Conservation (phyloP, 1,139 yeast genomes). For the Geotrichum phurueaensis region DNA sequence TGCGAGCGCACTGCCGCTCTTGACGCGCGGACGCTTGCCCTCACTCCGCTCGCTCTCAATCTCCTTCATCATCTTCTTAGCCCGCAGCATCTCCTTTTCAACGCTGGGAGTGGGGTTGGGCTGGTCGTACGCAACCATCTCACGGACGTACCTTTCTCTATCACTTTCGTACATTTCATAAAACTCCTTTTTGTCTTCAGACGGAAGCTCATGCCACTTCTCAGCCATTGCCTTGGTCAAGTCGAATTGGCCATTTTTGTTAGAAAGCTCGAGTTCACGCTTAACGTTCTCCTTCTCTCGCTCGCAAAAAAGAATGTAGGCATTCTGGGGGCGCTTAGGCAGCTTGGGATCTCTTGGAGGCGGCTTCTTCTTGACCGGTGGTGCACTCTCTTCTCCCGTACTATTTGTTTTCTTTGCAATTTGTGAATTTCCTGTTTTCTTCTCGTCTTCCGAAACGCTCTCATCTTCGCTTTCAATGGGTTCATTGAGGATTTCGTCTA, state of each 20-base stretch:
- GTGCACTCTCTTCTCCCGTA: conserved; percentile 1
- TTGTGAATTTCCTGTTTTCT: conserved; percentile 7
- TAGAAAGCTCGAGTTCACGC: conserved; percentile 44
- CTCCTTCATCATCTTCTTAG: conserved; percentile 26
- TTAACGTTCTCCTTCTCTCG: conserved; percentile 70
- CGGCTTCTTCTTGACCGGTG: conserved; percentile 18
- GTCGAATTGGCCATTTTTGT: conserved; percentile 52
- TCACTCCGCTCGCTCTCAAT: conserved; percentile 17
- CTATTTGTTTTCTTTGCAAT: conserved; percentile 13
- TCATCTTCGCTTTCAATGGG: conserved; percentile 9
- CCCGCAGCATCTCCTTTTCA: conserved; percentile 27
- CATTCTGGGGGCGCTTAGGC: conserved; percentile 87
- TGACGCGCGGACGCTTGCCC: neutral
- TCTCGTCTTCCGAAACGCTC: conserved; percentile 13
- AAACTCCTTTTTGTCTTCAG: conserved; percentile 67
- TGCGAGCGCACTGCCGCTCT: neutral
- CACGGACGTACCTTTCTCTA: conserved; percentile 64
- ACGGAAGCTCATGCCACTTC: conserved; percentile 73
- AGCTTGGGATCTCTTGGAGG: conserved; percentile 65
- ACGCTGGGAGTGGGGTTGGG: conserved; percentile 26
- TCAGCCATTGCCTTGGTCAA: conserved; percentile 75
- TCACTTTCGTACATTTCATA: conserved; percentile 76
- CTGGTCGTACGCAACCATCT: conserved; percentile 58
- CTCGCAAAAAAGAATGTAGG: conserved; percentile 82
- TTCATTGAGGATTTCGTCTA: conserved; percentile 24